A percentile compares a stretch with the other conserved stretches of the same genome.
Conservation (phyloP, 139 green algal species). For the Deuterostichococcus epilithicus region DNA sequence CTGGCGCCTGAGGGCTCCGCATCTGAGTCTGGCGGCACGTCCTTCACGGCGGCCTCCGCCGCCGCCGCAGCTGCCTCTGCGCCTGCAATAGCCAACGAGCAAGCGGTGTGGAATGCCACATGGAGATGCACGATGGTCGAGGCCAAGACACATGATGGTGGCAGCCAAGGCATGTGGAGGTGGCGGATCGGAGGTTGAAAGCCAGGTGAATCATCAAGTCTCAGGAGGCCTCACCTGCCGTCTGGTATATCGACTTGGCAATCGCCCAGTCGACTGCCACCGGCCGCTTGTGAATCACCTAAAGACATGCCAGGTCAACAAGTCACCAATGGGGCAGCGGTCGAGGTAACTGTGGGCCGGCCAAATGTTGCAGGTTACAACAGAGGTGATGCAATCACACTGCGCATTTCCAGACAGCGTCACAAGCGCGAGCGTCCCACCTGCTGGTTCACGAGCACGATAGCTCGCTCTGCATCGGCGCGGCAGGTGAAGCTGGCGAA, state of each 20-base stretch:
- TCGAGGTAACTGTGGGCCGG: too few relatives aligned
- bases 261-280: constrained; percentile 92
- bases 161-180: too few relatives aligned
- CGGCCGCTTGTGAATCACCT: constrained; percentile 24
- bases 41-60: not conserved
- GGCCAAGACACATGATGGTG: too few relatives aligned
- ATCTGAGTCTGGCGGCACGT: not conserved
- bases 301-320: not conserved
- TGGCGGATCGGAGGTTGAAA: too few relatives aligned
- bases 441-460: constrained; percentile 74
- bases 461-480: constrained; percentile 68
- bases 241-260: constrained; percentile 61
- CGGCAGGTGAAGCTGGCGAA: constrained; percentile 80
- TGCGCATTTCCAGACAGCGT: too few relatives aligned
- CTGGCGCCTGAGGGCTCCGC: not conserved
- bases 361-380: too few relatives aligned
- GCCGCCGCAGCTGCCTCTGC: not conserved
- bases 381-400: too few relatives aligned
- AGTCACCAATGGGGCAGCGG: too few relatives aligned
- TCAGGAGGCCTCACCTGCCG: not conserved
- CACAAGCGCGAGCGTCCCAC: constrained; percentile 10
- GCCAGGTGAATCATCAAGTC: too few relatives aligned
- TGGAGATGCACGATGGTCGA: too few relatives aligned
- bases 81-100: too few relatives aligned
- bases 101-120: too few relatives aligned